These are phyloP conservation scores for Lyophyllum decastes DNA, from an alignment of 768 basidiomycete species.

Conservation along the genomic window DNA sequence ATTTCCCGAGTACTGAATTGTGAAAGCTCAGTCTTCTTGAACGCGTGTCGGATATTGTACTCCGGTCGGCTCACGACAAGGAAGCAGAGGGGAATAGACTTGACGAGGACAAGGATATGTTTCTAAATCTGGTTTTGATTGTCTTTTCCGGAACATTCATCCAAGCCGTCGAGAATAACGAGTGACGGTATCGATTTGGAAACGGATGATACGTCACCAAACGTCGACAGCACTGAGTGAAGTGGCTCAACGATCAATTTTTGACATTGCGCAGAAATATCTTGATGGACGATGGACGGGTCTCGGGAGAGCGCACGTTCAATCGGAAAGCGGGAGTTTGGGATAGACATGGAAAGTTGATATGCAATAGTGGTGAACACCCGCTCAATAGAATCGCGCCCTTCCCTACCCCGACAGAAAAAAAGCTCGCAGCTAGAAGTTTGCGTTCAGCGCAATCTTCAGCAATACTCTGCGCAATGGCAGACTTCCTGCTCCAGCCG, in stretches of 20 bases:
- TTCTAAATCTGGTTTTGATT: background rate
- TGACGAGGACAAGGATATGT: background rate
- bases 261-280: background rate
- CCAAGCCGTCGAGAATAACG: background rate
- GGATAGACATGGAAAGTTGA: background rate
- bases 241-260: background rate
- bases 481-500: constrained; percentile 11
- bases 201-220: background rate
- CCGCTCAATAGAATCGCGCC: background rate
- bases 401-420: background rate
- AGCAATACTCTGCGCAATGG: constrained; percentile 2
- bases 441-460: background rate
- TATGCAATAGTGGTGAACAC: background rate
- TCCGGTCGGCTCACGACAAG: constrained; percentile 8
- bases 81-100: constrained; percentile 1
- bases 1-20: background rate
- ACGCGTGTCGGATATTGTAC: background rate
- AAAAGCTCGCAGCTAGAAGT: constrained; percentile 3
- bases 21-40: background rate
- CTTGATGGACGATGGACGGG: background rate
- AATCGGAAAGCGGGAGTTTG: background rate
- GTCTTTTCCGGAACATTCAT: background rate
- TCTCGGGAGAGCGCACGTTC: background rate
- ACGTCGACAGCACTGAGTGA: background rate
- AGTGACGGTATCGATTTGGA: background rate